Base-by-base conservation (phyloP, 306 rosid genomes). In the barrel medic (Medicago truncatula) region DNA sequence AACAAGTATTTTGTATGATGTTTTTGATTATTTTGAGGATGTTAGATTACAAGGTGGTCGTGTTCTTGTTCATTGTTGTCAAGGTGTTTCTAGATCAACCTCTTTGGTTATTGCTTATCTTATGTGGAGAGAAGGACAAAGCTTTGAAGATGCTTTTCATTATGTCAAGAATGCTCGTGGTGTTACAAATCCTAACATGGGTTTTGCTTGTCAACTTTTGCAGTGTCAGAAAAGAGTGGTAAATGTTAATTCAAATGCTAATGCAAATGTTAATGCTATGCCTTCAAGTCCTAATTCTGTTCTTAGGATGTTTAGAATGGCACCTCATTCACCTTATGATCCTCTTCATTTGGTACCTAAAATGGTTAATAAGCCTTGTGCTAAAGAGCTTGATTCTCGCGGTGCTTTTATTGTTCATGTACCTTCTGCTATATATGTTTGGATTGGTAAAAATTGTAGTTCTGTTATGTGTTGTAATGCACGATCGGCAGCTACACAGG, bases 271-370 rank as follows among this genome's bases (percentile, higher is more conserved):
- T 1, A 56, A 9, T 82, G 96, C 93, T 36, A 76, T 82, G 76
- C 98, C 97, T 14, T 85, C 87, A 0, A 95, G 98, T 85, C 98
- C 98, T 0, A 89, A 57, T 80, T 92, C 97, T 2, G 58, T 87
- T 83, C 81, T 89, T 31, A 89, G 96, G 87, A 90, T 95, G 91
- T 95, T 85, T 74, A 70, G 96, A 50, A 92, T 95, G 89, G 97
- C 98, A 13, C 97, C 98, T 5, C 98, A 95, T 84, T 95, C 98
- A 0, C 83, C 97, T 0, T 92, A 95, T 38, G 98, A 88, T 20
- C 96, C 98, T 68, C 96, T 95, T 59, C 98, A 95, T 78, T 85
- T 95, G 71, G 98, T 95, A 15, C 97, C 97, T 1, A 95, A 95
- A 80, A 82, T 83, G 80, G 72, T 92, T 47, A 61, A 79, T 80